These are phyloP conservation scores for Plasmodium adleri DNA, from an alignment of 169 alveolate genomes.

Conservation along the genomic window DNA sequence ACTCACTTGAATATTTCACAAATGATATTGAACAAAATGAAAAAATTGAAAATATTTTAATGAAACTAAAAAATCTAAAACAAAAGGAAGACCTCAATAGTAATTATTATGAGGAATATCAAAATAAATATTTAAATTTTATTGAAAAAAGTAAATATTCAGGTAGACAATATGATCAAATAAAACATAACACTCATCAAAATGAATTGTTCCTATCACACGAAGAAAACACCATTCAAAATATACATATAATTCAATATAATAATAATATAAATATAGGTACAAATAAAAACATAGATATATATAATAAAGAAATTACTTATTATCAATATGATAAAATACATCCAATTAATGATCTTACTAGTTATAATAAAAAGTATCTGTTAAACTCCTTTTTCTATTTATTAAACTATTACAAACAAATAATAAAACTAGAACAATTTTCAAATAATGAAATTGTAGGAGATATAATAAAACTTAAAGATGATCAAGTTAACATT, in stretches of 20 bases:
- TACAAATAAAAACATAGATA: background rate
- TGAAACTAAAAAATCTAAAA: conserved; percentile 37
- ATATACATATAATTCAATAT: background rate
- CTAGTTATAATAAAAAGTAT: conserved; percentile 8
- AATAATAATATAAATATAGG: background rate
- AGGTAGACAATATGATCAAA: background rate
- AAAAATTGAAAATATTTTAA: conserved; percentile 45
- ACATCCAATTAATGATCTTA: too few relatives aligned
- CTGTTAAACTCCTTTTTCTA: conserved; percentile 39
- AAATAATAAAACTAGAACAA: conserved; percentile 65
- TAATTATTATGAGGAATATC: conserved; percentile 8
- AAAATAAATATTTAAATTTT: conserved; percentile 51
- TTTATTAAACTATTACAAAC: conserved; percentile 54
- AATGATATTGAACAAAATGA: conserved; percentile 31
- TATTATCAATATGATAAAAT: too few relatives aligned
- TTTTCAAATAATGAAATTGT: conserved; percentile 36
- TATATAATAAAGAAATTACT: conserved; percentile 15
- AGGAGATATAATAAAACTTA: conserved; percentile 60
- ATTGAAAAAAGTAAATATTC: conserved; percentile 44
- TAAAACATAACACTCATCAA: background rate
- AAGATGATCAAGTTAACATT: conserved; percentile 42
- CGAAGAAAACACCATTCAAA: too few relatives aligned
- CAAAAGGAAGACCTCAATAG: conserved; percentile 31
- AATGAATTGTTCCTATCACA: background rate
- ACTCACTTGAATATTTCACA: conserved; percentile 32